Evolutionary conservation across 345 rosid species (phyloP).

Genomic region (Pistacia integerrima): DNA sequence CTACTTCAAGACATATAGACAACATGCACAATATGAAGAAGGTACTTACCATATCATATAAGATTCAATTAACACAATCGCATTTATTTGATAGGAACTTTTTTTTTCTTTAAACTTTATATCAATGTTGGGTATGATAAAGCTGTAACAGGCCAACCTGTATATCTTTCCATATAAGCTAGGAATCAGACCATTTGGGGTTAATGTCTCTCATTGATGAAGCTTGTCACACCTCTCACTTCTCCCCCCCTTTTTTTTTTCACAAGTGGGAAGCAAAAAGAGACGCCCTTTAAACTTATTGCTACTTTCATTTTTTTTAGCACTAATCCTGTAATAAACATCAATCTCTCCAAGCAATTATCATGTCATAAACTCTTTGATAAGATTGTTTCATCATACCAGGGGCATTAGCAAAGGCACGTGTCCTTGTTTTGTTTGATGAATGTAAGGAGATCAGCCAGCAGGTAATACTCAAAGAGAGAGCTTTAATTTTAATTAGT

Average conservation of each 20-base stretch:
- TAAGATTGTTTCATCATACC: conserved; percentile 3
- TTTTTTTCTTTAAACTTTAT: conserved; percentile 14
- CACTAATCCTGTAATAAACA: conserved; percentile 6
- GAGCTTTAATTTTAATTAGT: conserved; percentile 8
- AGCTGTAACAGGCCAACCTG: conserved; percentile 36
- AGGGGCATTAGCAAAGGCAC: conserved; percentile 1
- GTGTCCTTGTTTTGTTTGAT: conserved; percentile 1
- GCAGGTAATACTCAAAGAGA: conserved; percentile 11
- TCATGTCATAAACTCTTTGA: conserved; percentile 11
- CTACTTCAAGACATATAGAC: no score
- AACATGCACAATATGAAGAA: background rate
- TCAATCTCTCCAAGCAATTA: conserved; percentile 11
- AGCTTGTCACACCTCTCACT: conserved; percentile 26
- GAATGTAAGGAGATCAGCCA: conserved; percentile 1
- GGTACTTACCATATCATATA: background rate
- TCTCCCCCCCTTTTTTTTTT: conserved; percentile 8
- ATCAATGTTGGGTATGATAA: conserved; percentile 22
- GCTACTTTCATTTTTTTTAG: background rate
- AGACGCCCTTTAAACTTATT: conserved; percentile 22
- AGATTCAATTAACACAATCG: background rate
- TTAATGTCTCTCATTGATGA: conserved; percentile 21
- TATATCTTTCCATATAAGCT: conserved; percentile 45
- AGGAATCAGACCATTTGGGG: conserved; percentile 37
- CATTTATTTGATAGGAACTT: background rate
- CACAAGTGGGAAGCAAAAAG: conserved; percentile 29